Evolutionary conservation across 176 grass and related monocot genomes (phyloP).

Genomic region (Otatea glauca): DNA sequence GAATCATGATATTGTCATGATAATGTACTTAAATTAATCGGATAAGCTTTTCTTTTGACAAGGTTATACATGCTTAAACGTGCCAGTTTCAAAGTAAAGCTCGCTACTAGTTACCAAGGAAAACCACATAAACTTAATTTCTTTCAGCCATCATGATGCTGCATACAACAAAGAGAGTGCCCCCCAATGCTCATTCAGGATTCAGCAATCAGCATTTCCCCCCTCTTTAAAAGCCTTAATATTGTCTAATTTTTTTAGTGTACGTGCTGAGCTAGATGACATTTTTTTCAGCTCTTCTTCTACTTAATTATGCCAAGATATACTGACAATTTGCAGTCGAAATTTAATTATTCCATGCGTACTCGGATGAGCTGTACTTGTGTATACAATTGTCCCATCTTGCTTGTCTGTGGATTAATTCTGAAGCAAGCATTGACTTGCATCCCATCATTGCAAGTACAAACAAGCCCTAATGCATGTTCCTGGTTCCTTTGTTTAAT

Average conservation of each 20-base stretch:
- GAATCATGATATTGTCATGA: slow-evolving; percentile 25
- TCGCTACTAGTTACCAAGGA: background rate
- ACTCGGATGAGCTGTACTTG: slow-evolving; percentile 51
- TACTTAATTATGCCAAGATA: slow-evolving; percentile 48
- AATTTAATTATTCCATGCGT: slow-evolving; percentile 22
- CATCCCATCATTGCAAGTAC: slow-evolving; percentile 60
- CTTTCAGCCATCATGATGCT: background rate
- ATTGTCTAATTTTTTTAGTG: background rate
- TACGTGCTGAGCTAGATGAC: slow-evolving; percentile 37
- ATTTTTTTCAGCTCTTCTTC: background rate
- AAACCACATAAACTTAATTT: background rate
- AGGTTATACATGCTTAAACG: background rate
- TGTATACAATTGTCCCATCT: slow-evolving; percentile 45
- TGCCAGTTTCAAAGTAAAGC: background rate
- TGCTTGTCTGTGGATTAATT: slow-evolving; percentile 44
- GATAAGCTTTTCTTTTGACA: slow-evolving; percentile 46
- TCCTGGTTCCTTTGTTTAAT: slow-evolving; percentile 34
- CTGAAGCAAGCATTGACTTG: slow-evolving; percentile 54
- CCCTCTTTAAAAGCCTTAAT: background rate
- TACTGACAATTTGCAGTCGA: slow-evolving; percentile 57
- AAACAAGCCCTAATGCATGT: slow-evolving; percentile 48
- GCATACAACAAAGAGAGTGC: background rate
- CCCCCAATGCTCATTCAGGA: background rate
- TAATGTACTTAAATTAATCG: background rate
- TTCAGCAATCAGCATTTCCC: background rate